Evolutionary conservation across 2,329 filamentous ascomycete genomes (phyloP).

Genomic region (Botryosphaeria agaves): DNA sequence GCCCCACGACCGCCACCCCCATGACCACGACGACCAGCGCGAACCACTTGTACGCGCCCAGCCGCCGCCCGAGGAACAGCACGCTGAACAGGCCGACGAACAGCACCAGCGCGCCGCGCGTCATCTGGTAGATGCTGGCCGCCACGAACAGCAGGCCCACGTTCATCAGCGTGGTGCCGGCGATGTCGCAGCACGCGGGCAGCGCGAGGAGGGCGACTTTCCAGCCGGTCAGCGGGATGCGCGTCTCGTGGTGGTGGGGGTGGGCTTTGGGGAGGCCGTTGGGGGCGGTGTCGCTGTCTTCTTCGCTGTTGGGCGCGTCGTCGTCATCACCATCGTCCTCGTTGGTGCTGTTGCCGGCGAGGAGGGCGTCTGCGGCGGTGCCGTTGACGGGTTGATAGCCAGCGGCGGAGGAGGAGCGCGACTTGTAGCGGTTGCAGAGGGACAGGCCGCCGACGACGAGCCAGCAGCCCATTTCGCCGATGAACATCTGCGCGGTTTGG

Average conservation of each 20-base stretch:
- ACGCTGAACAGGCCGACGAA: constrained; percentile 96
- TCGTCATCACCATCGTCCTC: constrained; percentile 22
- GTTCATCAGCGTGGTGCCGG: constrained; percentile 94
- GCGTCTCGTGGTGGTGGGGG: constrained; percentile 28
- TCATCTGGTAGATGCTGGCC: constrained; percentile 98
- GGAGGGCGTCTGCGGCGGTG: background rate
- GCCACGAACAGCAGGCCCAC: constrained; percentile 85
- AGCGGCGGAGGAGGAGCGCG: constrained; percentile 23
- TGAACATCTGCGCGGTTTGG: constrained; percentile 94
- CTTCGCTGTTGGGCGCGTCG: constrained; percentile 12
- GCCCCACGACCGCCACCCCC: constrained; percentile 77
- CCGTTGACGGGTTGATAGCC: constrained; percentile 51
- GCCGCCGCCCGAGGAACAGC: constrained; percentile 62
- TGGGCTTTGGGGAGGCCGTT: background rate
- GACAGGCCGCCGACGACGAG: constrained; percentile 60
- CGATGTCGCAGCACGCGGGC: constrained; percentile 84
- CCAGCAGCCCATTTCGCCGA: constrained; percentile 94
- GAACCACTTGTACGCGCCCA: constrained; percentile 84
- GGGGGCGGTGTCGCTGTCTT: constrained; percentile 24
- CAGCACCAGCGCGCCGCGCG: constrained; percentile 77
- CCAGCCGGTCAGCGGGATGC: constrained; percentile 47
- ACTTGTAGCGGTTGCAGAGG: constrained; percentile 43
- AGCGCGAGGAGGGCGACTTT: constrained; percentile 61
- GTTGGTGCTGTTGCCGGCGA: background rate
- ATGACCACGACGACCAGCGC: constrained; percentile 72